Conservation (phyloP, 768 basidiomycete species). For the Psilocybe azurescens region DNA sequence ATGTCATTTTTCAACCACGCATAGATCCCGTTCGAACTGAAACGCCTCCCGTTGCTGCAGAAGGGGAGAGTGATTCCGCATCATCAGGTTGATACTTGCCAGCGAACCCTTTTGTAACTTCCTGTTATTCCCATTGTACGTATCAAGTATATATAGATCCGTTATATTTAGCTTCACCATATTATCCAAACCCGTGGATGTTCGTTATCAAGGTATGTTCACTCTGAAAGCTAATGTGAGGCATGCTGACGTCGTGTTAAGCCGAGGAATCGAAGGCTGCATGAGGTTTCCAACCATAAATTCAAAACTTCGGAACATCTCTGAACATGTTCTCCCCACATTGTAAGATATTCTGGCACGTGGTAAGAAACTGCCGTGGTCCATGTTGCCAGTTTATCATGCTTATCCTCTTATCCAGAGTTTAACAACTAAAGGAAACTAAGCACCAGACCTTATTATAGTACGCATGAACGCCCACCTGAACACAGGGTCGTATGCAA, state of each 20-base stretch:
- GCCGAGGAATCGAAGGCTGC: conserved; percentile 17
- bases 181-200: conserved; percentile 17
- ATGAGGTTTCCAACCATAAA: conserved; percentile 11
- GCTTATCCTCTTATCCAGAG: conserved; percentile 19
- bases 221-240: conserved; percentile 14
- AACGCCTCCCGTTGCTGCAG: conserved; percentile 47
- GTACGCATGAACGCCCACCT: conserved; percentile 20
- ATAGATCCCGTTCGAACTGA: conserved; percentile 71
- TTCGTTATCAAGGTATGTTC: conserved; percentile 22
- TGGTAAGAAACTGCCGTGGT: conserved; percentile 21
- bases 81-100: conserved; percentile 45
- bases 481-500: conserved; percentile 12
- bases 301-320: conserved; percentile 25
- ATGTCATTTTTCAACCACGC: conserved; percentile 16
- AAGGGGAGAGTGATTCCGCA: conserved; percentile 71
- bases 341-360: conserved; percentile 23
- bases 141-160: conserved; percentile 42
- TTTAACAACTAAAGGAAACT: conserved; percentile 7
- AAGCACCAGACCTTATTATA: conserved; percentile 12
- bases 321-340: conserved; percentile 13
- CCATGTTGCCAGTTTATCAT: conserved; percentile 7
- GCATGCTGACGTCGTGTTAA: conserved; percentile 19
- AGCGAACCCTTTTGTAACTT: conserved; percentile 22
- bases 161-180: conserved; percentile 32
- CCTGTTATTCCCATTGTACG: conserved; percentile 33